Conservation (phyloP, 345 rosid species). For the Eucalyptus curtisii region DNA sequence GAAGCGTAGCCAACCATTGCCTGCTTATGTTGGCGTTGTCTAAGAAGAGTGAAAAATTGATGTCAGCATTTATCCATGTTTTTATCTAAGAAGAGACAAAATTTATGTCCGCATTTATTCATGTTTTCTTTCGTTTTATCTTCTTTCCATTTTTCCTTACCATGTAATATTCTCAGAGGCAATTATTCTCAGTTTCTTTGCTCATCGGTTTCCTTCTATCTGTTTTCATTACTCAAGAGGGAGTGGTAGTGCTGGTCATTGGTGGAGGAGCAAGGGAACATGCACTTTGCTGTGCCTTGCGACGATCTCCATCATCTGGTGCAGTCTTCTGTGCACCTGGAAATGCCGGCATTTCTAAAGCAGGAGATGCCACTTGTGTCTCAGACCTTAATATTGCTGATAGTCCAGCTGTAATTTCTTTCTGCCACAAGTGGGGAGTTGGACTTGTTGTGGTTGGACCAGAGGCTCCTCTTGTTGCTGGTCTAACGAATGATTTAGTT, state of each 20-base stretch:
- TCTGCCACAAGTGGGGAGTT: constrained; percentile 50
- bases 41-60: not conserved
- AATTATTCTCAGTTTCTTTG: not conserved
- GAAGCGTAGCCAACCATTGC: not conserved
- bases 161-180: not conserved
- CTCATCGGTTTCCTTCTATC: not conserved
- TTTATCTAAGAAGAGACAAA: not conserved
- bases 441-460: constrained; percentile 92
- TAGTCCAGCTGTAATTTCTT: constrained; percentile 55
- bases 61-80: not conserved
- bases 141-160: not conserved
- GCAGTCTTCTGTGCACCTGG: constrained; percentile 90
- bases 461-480: constrained; percentile 89
- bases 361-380: constrained; percentile 82
- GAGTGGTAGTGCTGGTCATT: constrained; percentile 64
- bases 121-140: not conserved
- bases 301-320: constrained; percentile 61
- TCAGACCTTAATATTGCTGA: constrained; percentile 62
- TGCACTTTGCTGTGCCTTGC: constrained; percentile 77
- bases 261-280: constrained; percentile 99
- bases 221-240: constrained; percentile 26
- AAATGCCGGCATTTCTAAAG: constrained; percentile 69
- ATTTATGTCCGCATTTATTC: not conserved
- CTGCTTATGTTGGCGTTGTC: not conserved
- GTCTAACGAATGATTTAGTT: constrained; percentile 68